Evolutionary conservation across 257 asterid genomes (phyloP).

Genomic region (Petunia axillaris): DNA sequence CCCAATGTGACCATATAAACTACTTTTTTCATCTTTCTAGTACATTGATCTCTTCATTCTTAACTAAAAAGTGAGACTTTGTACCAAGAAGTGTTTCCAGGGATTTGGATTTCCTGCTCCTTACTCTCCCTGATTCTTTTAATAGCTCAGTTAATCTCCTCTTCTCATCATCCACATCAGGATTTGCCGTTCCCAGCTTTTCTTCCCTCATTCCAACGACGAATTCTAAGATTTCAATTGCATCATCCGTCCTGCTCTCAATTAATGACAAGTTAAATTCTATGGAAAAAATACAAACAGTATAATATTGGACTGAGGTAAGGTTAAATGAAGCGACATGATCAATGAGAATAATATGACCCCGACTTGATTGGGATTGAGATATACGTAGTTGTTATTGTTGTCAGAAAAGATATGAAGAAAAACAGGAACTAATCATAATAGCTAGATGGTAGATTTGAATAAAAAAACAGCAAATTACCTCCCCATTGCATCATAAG

Average conservation of each 20-base stretch:
- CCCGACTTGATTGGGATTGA: neutral
- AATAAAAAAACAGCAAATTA: conserved; percentile 29
- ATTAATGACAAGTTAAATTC: neutral
- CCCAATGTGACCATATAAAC: neutral
- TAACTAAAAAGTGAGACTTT: conserved; percentile 37
- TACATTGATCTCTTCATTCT: conserved; percentile 44
- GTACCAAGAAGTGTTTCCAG: conserved; percentile 66
- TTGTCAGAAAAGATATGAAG: neutral
- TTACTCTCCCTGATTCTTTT: conserved; percentile 70
- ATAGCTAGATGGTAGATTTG: too few species aligned
- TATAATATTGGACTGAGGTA: neutral
- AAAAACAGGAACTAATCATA: neutral
- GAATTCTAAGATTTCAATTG: conserved; percentile 82
- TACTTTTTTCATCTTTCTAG: conserved; percentile 30
- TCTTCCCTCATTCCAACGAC: conserved; percentile 87
- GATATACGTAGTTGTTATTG: neutral
- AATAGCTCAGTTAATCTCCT: conserved; percentile 60
- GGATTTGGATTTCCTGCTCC: conserved; percentile 67
- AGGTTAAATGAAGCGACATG: neutral
- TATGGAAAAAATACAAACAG: neutral
- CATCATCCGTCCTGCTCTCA: conserved; percentile 65
- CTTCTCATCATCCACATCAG: conserved; percentile 85
- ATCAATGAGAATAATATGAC: neutral
- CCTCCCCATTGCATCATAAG: conserved; percentile 85
- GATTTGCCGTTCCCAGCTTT: conserved; percentile 85